Evolutionary conservation across 228 moss, liverwort and hornwort species (phyloP), one percentile per base, ranked within the genome.

Genomic region (Sphagnum fallax): DNA sequence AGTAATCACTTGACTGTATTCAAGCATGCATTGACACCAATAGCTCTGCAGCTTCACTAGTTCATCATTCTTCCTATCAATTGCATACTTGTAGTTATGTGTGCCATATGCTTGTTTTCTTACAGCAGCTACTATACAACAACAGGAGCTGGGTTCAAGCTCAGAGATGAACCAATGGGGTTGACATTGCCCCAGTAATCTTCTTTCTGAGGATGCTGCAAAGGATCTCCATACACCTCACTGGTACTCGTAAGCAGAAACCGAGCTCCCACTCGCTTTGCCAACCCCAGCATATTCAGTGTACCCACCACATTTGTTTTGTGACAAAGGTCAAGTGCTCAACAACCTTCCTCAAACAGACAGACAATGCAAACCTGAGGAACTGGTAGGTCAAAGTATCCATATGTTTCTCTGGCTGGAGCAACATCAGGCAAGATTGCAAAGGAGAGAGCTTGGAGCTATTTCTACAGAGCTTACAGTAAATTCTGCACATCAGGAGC

Each of bases 111-210:
- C 32, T 32, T 14, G 50, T n/a, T 8, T 14, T 53, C 51, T 15
- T n/a, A 67, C 1, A 7, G 15, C 4, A 67, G 6, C 32, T 32
- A 32, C 32, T 32, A 32, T 32, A 32, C 32, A 32, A 58, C 10
- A 14, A 14, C 58, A 58, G 58, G 4, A 58, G 10, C 14, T 10
- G 10, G 58, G 58, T 6, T 48, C 5, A 50, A 18, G 47, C 18
- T 65, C 5, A 67, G 14, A 15, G 15, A 55, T 79, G 8, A 79
- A 93, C 93, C 93, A 13, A 91, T 93, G 48, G 91, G 91, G 50
- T 93, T 93, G 66, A 93, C 93, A 68, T 93, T 93, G 64, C 93
- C 93, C 93, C 93, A 93, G 68, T 93, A 93, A 68, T 16, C 77
- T 81, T 89, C 91, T 69, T 89, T 91, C 51, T 93, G 93, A 70